A percentile compares a stretch with the other conserved stretches of the same genome.
Evolutionary conservation across 306 rosid genomes (phyloP).

Genomic region (Prunus davidiana): DNA sequence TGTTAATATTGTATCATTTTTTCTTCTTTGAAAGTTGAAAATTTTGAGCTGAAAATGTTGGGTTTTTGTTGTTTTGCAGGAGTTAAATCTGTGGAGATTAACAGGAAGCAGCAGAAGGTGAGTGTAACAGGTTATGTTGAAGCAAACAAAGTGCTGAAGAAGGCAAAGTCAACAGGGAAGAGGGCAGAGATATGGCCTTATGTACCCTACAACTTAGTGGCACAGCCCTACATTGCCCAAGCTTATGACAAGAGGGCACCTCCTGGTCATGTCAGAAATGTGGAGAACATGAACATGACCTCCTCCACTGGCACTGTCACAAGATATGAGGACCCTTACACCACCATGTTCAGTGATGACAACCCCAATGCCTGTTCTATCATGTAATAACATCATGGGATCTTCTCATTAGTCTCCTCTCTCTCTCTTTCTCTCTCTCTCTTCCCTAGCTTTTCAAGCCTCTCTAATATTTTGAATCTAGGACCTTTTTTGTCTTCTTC

Average conservation of each 20-base stretch:
- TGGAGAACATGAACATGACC: slow-evolving; percentile 39
- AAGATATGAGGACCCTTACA: slow-evolving; percentile 82
- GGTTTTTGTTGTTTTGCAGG: slow-evolving; percentile 45
- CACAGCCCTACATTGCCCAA: slow-evolving; percentile 74
- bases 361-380: slow-evolving; percentile 97
- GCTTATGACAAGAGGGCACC: slow-evolving; percentile 98
- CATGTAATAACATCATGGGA: slow-evolving; percentile 41
- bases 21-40: neutral
- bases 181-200: slow-evolving; percentile 96
- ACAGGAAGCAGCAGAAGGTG: slow-evolving; percentile 94
- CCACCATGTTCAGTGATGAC: slow-evolving; percentile 90
- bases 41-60: slow-evolving; percentile 1
- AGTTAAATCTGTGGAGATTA: slow-evolving; percentile 87
- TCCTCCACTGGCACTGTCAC: slow-evolving; percentile 44
- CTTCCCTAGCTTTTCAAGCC: neutral
- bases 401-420: slow-evolving; percentile 1
- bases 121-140: slow-evolving; percentile 81
- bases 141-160: slow-evolving; percentile 86
- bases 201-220: slow-evolving; percentile 80
- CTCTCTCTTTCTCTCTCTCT: neutral
- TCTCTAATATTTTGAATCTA: slow-evolving; percentile 43
- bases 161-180: slow-evolving; percentile 90
- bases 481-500: neutral
- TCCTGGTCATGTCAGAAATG: slow-evolving; percentile 85
- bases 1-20: neutral